A percentile compares a stretch with the other conserved stretches of the same genome.
Conservation (phyloP, 2,329 filamentous ascomycete species). For the Epichloe sibirici region DNA sequence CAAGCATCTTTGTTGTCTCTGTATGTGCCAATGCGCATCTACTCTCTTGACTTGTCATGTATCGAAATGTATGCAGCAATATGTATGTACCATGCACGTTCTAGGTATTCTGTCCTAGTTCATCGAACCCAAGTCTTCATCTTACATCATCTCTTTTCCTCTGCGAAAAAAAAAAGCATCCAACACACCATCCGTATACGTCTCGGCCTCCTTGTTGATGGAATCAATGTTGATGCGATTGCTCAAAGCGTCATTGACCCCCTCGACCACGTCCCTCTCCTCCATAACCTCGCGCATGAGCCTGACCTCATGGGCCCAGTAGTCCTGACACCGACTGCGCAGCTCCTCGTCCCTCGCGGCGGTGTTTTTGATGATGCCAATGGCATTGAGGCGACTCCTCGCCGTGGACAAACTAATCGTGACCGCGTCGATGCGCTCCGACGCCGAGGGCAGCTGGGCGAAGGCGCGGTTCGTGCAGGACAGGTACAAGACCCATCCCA, state of each 20-base stretch:
- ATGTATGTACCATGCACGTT: no score
- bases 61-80: no score
- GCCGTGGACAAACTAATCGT: constrained; percentile 44
- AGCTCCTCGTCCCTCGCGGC: constrained; percentile 61
- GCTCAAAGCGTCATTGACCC: constrained; percentile 54
- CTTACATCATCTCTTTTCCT: background rate
- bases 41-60: no score
- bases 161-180: constrained; percentile 15
- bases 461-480: constrained; percentile 73
- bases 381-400: constrained; percentile 56
- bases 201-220: constrained; percentile 52
- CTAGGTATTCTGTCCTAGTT: background rate
- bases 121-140: background rate
- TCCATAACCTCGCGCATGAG: constrained; percentile 66
- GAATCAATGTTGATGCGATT: constrained; percentile 50
- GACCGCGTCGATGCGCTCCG: constrained; percentile 52
- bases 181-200: constrained; percentile 38
- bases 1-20: no score
- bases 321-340: constrained; percentile 51
- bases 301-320: constrained; percentile 70
- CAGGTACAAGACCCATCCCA: constrained; percentile 60
- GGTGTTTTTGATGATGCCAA: constrained; percentile 70
- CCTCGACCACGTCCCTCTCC: constrained; percentile 61
- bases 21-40: no score
- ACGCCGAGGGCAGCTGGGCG: constrained; percentile 44